Evolutionary conservation across 371 early-diverging fungal genomes (phyloP).

Genomic region (Mortierella sp.): DNA sequence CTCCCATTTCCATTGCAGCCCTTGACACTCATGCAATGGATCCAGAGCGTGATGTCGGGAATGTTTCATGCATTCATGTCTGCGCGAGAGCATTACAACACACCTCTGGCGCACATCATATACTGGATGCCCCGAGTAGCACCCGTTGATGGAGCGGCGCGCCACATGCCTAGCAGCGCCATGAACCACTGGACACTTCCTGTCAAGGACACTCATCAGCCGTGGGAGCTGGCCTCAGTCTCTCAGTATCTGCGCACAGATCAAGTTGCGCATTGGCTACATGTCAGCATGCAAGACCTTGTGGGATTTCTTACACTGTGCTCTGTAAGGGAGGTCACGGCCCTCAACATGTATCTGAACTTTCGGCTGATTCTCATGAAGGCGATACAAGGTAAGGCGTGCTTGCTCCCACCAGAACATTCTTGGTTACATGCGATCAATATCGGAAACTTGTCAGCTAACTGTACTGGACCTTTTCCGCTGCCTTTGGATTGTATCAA

Average conservation of each 20-base stretch:
- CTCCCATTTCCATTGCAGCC: not conserved
- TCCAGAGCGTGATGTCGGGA: not conserved
- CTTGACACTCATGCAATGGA: not conserved
- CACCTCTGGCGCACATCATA: conserved; percentile 17
- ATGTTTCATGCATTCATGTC: not conserved
- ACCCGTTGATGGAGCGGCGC: not conserved
- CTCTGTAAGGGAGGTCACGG: not conserved
- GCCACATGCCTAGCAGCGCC: not conserved
- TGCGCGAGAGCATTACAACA: not conserved
- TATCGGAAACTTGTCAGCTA: too few species aligned
- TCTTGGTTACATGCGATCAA: too few species aligned
- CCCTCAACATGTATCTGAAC: conserved; percentile 18
- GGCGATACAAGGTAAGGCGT: conserved; percentile 2
- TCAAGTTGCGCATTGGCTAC: conserved; percentile 40
- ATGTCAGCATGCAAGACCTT: conserved; percentile 14
- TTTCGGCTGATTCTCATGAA: conserved; percentile 24
- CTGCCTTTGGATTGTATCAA: not conserved
- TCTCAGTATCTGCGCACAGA: conserved; percentile 16
- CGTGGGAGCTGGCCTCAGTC: conserved; percentile 4
- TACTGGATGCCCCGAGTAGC: conserved; percentile 27
- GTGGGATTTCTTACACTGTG: conserved; percentile 27
- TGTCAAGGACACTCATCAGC: not conserved
- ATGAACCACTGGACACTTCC: conserved; percentile 14
- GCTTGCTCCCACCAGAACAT: not conserved
- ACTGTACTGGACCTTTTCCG: too few species aligned